A percentile compares a stretch with the other conserved stretches of the same genome.
Conservation (phyloP, 441 rosid species). For the Euphorbia corollata region DNA sequence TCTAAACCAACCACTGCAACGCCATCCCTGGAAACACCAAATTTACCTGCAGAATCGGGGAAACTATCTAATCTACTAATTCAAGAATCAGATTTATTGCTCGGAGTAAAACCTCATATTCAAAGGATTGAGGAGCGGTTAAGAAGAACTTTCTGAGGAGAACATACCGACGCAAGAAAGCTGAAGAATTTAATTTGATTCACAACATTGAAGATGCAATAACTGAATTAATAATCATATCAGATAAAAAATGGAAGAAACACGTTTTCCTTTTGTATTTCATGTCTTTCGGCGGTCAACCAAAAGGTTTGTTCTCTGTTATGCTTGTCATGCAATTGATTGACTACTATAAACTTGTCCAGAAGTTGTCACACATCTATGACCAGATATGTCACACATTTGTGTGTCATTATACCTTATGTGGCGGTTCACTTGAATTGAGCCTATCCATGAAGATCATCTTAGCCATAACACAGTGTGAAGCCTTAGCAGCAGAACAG, state of each 20-base stretch:
- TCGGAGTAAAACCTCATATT: conserved; percentile 1
- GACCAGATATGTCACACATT: no score
- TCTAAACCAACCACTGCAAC: no score
- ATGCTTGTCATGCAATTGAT: no score
- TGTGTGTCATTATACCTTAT: no score
- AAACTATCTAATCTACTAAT: conserved; percentile 1
- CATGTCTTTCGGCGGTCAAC: no score
- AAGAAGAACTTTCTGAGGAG: neutral
- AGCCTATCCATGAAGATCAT: no score
- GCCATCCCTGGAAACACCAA: neutral
- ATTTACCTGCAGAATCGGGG: neutral
- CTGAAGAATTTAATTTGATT: neutral
- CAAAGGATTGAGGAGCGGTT: neutral
- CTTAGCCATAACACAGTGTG: no score
- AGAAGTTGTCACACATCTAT: no score
- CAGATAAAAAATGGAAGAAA: neutral
- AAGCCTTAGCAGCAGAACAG: no score
- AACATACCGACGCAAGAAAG: neutral
- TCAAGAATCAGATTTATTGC: conserved; percentile 1
- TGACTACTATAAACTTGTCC: no score
- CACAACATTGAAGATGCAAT: neutral
- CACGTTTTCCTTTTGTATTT: neutral
- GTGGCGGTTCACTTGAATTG: no score
- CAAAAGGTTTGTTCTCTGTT: no score
- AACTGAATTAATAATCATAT: neutral